Percentiles rank a stretch among this genome's conserved stretches.
These are phyloP conservation scores for Solanum habrochaites DNA, from an alignment of 257 asterid genomes.

Conservation along the genomic window DNA sequence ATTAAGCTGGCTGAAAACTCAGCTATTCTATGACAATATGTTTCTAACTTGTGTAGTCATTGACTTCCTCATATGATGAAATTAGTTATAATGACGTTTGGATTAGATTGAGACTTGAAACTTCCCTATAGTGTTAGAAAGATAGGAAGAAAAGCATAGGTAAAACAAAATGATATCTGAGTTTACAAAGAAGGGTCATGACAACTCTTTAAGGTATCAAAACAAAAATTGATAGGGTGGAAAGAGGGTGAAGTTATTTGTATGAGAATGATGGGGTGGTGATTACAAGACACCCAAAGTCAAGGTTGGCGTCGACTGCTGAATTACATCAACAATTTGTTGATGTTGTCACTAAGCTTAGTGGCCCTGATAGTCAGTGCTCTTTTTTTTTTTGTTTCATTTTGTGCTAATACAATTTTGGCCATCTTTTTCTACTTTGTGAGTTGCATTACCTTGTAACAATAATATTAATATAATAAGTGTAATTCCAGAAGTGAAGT, in stretches of 20 bases:
- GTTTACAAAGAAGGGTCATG: no score
- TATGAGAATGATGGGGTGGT: constrained; percentile 11
- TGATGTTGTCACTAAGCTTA: constrained; percentile 35
- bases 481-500: not conserved
- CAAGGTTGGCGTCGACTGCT: constrained; percentile 34
- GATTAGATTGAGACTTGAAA: no score
- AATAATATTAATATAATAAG: no score
- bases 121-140: no score
- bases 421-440: not conserved
- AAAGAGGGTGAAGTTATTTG: not conserved
- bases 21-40: no score
- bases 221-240: not conserved
- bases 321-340: constrained; percentile 37
- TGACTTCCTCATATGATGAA: no score
- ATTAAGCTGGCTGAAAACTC: no score
- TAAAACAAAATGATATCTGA: no score
- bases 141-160: no score
- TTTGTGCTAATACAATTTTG: not conserved
- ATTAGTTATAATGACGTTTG: no score
- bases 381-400: not conserved
- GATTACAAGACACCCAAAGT: constrained; percentile 35
- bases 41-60: no score
- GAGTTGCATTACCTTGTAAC: not conserved
- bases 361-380: constrained; percentile 36
- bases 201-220: no score